phyloP scores from a whole-genome alignment of 805 yeast species.

The Starmerella bacillaris region DNA sequence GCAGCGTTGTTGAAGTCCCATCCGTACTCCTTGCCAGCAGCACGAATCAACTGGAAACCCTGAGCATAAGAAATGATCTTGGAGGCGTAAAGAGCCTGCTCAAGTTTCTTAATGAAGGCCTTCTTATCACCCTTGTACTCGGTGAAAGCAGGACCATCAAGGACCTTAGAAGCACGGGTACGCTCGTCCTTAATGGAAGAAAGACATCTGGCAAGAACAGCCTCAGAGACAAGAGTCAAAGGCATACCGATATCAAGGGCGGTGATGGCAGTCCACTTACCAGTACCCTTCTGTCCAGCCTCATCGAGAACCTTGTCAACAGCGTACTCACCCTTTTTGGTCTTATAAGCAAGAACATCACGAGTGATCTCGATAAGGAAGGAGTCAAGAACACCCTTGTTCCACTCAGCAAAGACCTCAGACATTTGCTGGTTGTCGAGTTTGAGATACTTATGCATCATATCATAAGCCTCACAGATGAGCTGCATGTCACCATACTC shows the following conservation, averaged over 20 bases:
- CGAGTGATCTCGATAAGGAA: slow-evolving; percentile 93
- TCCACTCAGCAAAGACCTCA: slow-evolving; percentile 83
- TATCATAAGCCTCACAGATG: slow-evolving; percentile 93
- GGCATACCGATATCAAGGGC: slow-evolving; percentile 98
- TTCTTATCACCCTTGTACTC: slow-evolving; percentile 52
- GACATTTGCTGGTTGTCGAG: slow-evolving; percentile 82
- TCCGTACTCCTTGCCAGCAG: slow-evolving; percentile 90
- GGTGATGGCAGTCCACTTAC: slow-evolving; percentile 98
- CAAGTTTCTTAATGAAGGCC: slow-evolving; percentile 77
- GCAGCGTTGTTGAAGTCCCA: slow-evolving; percentile 98
- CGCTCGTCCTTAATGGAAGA: slow-evolving; percentile 88
- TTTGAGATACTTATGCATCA: slow-evolving; percentile 86
- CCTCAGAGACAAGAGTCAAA: slow-evolving; percentile 95
- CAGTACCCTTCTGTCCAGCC: slow-evolving; percentile 99
- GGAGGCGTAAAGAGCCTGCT: slow-evolving; percentile 96
- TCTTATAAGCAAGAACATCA: slow-evolving; percentile 79
- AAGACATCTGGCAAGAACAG: slow-evolving; percentile 89
- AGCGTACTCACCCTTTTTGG: slow-evolving; percentile 76
- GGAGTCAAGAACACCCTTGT: slow-evolving; percentile 92
- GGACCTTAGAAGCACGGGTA: slow-evolving; percentile 58
- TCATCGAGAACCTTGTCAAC: slow-evolving; percentile 92
- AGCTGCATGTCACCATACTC: slow-evolving; percentile 99
- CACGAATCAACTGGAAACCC: slow-evolving; percentile 98
- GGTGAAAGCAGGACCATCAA: slow-evolving; percentile 50
- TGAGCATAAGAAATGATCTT: slow-evolving; percentile 97